Conservation (phyloP, 2,329 filamentous ascomycete species). For the Fusarium lateritium region DNA sequence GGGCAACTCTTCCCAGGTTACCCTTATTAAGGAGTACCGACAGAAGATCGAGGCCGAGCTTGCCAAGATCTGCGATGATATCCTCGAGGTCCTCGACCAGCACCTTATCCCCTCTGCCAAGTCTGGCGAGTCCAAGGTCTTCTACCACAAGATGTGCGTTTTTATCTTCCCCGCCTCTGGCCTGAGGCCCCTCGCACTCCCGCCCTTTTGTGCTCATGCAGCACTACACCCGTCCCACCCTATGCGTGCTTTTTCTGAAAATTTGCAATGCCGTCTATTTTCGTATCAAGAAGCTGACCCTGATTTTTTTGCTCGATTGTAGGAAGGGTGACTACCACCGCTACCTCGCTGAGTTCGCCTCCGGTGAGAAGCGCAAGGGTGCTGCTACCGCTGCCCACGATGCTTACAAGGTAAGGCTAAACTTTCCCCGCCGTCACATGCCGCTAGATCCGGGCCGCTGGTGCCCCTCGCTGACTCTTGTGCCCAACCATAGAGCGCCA, state of each 20-base stretch:
- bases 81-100: constrained; percentile 94
- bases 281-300: constrained; percentile 27
- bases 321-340: no score
- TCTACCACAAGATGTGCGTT: constrained; percentile 99
- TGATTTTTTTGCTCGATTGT: constrained; percentile 79
- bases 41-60: constrained; percentile 98
- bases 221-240: constrained; percentile 17
- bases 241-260: constrained; percentile 21
- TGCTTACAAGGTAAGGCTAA: constrained; percentile 89
- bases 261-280: constrained; percentile 10
- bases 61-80: constrained; percentile 98
- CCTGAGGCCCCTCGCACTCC: constrained; percentile 39
- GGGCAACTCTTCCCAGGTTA: constrained; percentile 94
- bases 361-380: constrained; percentile 51
- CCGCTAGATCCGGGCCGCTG: constrained; percentile 46
- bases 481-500: constrained; percentile 76
- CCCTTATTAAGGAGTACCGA: constrained; percentile 96
- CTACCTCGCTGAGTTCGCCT: no score
- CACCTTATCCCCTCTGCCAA: constrained; percentile 95
- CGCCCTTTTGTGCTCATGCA: constrained; percentile 34
- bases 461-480: constrained; percentile 34
- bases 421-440: constrained; percentile 46
- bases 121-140: constrained; percentile 98
- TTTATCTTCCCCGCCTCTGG: constrained; percentile 39
- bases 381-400: constrained; percentile 90